A percentile compares a stretch with the other conserved stretches of the same genome.
Evolutionary conservation across 768 basidiomycete species (phyloP).

Genomic region (Termitomyces sp.): DNA sequence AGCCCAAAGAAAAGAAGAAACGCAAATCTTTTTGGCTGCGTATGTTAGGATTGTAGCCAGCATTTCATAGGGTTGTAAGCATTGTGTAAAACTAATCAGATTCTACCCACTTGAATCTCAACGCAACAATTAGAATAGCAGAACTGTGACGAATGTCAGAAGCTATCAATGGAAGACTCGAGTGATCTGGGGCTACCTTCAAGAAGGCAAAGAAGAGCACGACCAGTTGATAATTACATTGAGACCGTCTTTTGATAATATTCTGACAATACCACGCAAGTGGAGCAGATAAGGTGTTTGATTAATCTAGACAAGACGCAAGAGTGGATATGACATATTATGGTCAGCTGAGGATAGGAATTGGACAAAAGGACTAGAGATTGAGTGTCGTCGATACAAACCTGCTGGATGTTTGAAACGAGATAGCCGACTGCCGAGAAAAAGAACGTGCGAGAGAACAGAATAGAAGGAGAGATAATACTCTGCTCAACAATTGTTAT

Average conservation of each 20-base stretch:
- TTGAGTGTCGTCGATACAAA: constrained; percentile 18
- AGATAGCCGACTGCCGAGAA: constrained; percentile 84
- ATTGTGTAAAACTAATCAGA: not conserved
- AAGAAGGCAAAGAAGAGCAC: not conserved
- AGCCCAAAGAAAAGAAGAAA: not conserved
- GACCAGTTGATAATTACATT: not conserved
- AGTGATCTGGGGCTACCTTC: no score
- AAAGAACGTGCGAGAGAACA: constrained; percentile 13
- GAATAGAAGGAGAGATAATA: constrained; percentile 20
- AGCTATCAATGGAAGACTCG: not conserved
- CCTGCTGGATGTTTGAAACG: constrained; percentile 83
- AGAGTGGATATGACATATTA: not conserved
- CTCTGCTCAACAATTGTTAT: constrained; percentile 89
- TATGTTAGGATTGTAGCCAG: not conserved
- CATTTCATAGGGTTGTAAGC: not conserved
- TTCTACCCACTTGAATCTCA: not conserved
- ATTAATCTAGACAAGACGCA: not conserved
- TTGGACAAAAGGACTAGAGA: not conserved
- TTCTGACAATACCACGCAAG: not conserved
- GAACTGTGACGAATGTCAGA: not conserved
- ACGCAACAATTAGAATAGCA: not conserved
- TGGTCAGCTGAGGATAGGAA: not conserved
- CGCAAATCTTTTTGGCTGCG: no score
- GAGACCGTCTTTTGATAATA: not conserved
- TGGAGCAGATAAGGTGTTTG: not conserved